These are phyloP conservation scores for Davidsoniella virescens DNA, from an alignment of 2,329 filamentous ascomycete genomes.

Conservation along the genomic window DNA sequence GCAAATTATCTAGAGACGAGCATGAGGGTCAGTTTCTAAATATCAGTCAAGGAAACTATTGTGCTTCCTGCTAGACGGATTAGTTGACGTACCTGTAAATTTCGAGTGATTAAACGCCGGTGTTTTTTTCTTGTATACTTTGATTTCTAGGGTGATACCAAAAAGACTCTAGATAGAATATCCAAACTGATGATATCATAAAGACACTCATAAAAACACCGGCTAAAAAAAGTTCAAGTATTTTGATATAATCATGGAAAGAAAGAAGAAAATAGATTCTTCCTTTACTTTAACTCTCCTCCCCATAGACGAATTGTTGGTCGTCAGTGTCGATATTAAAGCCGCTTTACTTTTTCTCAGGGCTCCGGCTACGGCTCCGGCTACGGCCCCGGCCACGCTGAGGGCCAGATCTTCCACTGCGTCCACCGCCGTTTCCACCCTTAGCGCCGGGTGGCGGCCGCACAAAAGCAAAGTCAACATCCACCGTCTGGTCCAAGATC, in stretches of 20 bases:
- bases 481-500: conserved; percentile 64
- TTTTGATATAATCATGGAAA: neutral
- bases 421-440: neutral
- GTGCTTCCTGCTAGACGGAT: too few species aligned
- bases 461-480: conserved; percentile 75
- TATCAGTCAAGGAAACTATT: too few species aligned
- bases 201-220: too few species aligned
- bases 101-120: too few species aligned
- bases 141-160: too few species aligned
- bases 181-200: too few species aligned
- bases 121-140: too few species aligned
- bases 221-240: too few species aligned
- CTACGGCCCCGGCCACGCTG: conserved; percentile 24
- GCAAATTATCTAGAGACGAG: too few species aligned
- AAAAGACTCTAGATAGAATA: too few species aligned
- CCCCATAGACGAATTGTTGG: neutral
- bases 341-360: conserved; percentile 13
- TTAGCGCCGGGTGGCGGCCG: conserved; percentile 52
- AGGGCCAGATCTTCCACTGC: conserved; percentile 20
- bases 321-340: neutral
- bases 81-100: too few species aligned
- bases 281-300: neutral
- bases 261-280: neutral
- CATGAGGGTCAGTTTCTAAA: too few species aligned
- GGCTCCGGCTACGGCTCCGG: conserved; percentile 31